Conservation (phyloP, 306 rosid species). For the Echinosophora koreensis region DNA sequence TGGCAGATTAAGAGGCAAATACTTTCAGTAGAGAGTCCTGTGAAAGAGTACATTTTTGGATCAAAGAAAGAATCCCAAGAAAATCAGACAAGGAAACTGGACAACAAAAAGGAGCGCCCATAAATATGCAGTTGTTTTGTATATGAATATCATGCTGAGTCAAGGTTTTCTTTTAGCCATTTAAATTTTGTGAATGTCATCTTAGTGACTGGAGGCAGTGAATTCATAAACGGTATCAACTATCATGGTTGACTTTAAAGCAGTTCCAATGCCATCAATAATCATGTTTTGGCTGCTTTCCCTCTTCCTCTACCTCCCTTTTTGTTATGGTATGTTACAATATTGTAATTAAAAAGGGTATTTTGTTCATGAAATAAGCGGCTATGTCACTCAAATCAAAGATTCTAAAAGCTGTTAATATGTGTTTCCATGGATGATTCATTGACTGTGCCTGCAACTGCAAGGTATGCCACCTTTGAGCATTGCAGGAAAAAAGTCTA, state of each 20-base stretch:
- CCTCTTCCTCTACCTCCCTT: not conserved
- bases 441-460: not conserved
- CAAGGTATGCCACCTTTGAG: not conserved
- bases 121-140: constrained; percentile 42
- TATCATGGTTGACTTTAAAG: constrained; percentile 7
- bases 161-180: constrained; percentile 38
- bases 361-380: not conserved
- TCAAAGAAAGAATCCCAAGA: constrained; percentile 61
- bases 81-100: constrained; percentile 50
- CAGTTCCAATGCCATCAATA: constrained; percentile 23
- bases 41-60: constrained; percentile 74
- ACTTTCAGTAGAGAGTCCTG: constrained; percentile 63
- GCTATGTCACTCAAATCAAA: constrained; percentile 1
- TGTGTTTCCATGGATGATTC: not conserved
- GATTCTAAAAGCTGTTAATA: constrained; percentile 23
- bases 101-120: constrained; percentile 60
- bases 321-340: not conserved
- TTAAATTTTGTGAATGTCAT: constrained; percentile 28
- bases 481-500: not conserved
- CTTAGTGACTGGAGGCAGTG: constrained; percentile 38
- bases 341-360: constrained; percentile 18
- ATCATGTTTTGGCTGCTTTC: constrained; percentile 10
- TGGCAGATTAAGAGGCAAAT: constrained; percentile 78
- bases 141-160: constrained; percentile 43
- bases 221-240: not conserved